phyloP scores from a whole-genome alignment of 2,329 filamentous ascomycete species.

The Phoma sp. region DNA sequence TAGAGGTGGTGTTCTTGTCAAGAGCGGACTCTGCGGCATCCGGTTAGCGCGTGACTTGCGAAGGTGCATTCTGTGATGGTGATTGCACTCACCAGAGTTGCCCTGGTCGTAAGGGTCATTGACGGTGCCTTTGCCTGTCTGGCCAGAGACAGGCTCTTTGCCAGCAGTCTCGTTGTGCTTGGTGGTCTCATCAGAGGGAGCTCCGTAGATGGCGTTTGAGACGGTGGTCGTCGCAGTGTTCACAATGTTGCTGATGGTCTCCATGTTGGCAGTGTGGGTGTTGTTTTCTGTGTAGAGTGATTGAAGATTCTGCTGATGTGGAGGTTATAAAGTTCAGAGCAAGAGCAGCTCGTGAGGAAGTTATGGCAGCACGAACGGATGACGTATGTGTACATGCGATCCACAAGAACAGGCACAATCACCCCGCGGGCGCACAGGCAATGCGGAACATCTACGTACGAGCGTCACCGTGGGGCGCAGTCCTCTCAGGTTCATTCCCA shows the following conservation, averaged over 20 bases:
- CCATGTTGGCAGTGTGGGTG: slow-evolving; percentile 33
- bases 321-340: slow-evolving; percentile 3
- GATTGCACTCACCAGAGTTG: slow-evolving; percentile 63
- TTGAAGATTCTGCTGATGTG: background rate
- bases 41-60: slow-evolving; percentile 11
- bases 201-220: slow-evolving; percentile 49
- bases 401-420: slow-evolving; percentile 11
- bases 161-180: slow-evolving; percentile 49
- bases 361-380: slow-evolving; percentile 21
- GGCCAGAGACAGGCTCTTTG: slow-evolving; percentile 75
- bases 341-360: slow-evolving; percentile 16
- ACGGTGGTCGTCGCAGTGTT: slow-evolving; percentile 33
- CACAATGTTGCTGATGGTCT: slow-evolving; percentile 48
- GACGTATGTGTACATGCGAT: slow-evolving; percentile 22
- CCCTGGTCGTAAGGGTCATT: slow-evolving; percentile 81
- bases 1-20: slow-evolving; percentile 15
- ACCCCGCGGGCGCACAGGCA: slow-evolving; percentile 18
- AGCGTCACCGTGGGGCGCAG: slow-evolving; percentile 23
- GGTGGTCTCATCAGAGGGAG: slow-evolving; percentile 22
- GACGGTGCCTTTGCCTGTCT: slow-evolving; percentile 68
- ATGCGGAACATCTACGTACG: slow-evolving; percentile 22
- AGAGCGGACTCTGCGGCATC: slow-evolving; percentile 24
- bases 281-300: background rate
- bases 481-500: background rate
- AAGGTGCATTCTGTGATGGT: too few species aligned